These are phyloP conservation scores for Amylocarpus encephaloides DNA, from an alignment of 2,329 filamentous ascomycete species.

Conservation along the genomic window DNA sequence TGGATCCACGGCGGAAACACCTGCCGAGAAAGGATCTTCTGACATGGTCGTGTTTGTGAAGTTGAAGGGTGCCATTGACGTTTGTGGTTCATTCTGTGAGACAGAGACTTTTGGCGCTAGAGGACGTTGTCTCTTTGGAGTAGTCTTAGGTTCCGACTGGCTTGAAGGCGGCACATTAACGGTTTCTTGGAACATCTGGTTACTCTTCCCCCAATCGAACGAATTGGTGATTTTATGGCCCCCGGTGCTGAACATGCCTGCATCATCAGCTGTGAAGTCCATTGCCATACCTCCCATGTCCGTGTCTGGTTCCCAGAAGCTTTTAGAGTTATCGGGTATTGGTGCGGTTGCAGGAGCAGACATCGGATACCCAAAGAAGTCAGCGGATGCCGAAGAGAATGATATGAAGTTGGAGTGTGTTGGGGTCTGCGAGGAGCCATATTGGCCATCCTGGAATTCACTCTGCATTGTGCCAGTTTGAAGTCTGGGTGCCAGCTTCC, in stretches of 20 bases:
- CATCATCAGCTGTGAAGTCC: slow-evolving; percentile 44
- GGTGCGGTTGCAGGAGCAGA: slow-evolving; percentile 48
- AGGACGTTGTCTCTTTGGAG: slow-evolving; percentile 37
- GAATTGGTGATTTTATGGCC: slow-evolving; percentile 44
- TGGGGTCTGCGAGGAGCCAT: slow-evolving; percentile 24
- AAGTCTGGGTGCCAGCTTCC: slow-evolving; percentile 44
- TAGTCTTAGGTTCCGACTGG: slow-evolving; percentile 6
- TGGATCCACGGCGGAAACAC: slow-evolving; percentile 50
- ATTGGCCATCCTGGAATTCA: slow-evolving; percentile 25
- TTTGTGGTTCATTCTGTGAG: slow-evolving; percentile 33
- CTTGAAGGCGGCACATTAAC: slow-evolving; percentile 17
- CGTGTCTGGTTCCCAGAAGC: slow-evolving; percentile 51
- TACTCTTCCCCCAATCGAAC: slow-evolving; percentile 51
- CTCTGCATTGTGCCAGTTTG: slow-evolving; percentile 27
- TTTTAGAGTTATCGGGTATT: slow-evolving; percentile 37
- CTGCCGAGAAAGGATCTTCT: slow-evolving; percentile 47
- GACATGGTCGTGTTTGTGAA: slow-evolving; percentile 34
- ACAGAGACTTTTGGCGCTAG: slow-evolving; percentile 39
- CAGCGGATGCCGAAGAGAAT: slow-evolving; percentile 43
- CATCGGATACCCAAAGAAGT: slow-evolving; percentile 55
- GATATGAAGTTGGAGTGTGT: slow-evolving; percentile 41
- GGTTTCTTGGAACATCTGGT: slow-evolving; percentile 49
- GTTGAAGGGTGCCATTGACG: slow-evolving; percentile 36
- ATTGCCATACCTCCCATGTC: slow-evolving; percentile 52
- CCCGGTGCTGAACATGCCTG: slow-evolving; percentile 22